A percentile compares a stretch with the other conserved stretches of the same genome.
Evolutionary conservation across 2,329 filamentous ascomycete genomes (phyloP).

Genomic region (Zalaria sp.): DNA sequence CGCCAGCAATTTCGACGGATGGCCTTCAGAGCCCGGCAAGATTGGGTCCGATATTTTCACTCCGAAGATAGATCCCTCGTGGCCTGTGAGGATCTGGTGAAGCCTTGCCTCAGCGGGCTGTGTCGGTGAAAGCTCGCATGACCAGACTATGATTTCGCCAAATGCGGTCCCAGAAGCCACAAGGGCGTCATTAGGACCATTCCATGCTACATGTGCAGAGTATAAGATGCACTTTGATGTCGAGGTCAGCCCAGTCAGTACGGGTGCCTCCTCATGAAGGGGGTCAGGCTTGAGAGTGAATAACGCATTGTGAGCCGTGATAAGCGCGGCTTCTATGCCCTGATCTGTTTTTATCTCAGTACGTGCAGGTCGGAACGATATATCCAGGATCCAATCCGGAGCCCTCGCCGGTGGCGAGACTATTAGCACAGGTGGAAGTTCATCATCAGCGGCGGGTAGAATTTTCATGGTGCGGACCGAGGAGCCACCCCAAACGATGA

Average conservation of each 20-base stretch:
- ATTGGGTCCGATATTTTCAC: slow-evolving; percentile 59
- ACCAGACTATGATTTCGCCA: slow-evolving; percentile 87
- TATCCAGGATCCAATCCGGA: slow-evolving; percentile 65
- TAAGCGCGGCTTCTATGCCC: slow-evolving; percentile 31
- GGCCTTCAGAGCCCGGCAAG: slow-evolving; percentile 19
- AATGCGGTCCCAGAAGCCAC: slow-evolving; percentile 87
- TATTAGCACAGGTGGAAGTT: no score
- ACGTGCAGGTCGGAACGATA: slow-evolving; percentile 23
- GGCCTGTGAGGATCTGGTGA: slow-evolving; percentile 47
- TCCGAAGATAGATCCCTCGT: slow-evolving; percentile 90
- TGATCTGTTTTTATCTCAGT: not conserved
- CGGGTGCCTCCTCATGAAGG: slow-evolving; percentile 14
- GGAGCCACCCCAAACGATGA: slow-evolving; percentile 59
- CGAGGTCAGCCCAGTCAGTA: slow-evolving; percentile 27
- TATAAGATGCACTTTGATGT: slow-evolving; percentile 74
- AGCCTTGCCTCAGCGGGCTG: slow-evolving; percentile 21
- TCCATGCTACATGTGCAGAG: slow-evolving; percentile 60
- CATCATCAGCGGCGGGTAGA: no score
- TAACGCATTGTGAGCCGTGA: slow-evolving; percentile 82
- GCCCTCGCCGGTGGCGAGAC: not conserved
- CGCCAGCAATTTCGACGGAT: slow-evolving; percentile 50
- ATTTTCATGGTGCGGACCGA: slow-evolving; percentile 12
- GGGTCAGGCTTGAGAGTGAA: slow-evolving; percentile 19
- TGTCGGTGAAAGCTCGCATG: slow-evolving; percentile 31
- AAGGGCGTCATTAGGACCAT: slow-evolving; percentile 45